Base-by-base conservation (phyloP, 208 protist species). In the Blastocrithidia nonstop region DNA sequence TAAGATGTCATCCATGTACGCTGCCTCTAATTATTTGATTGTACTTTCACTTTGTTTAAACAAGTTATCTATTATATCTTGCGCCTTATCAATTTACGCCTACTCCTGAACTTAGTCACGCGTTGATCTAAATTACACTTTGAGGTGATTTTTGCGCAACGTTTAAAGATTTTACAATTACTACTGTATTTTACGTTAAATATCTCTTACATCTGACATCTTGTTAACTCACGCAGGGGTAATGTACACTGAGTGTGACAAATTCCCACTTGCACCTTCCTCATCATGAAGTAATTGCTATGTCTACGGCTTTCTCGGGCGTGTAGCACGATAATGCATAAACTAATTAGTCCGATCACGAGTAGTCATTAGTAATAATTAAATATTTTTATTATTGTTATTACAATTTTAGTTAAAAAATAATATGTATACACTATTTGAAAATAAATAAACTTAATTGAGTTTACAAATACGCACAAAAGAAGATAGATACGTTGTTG, bases 271-370 rank as follows among this genome's bases (percentile, higher is more conserved):
- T n/a, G n/a, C n/a, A 41, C 73, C 57, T 44, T 82, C 84, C 51
- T 71, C 73, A 11, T 65, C 59, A 3, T 51, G 59, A 6, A 88
- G 66, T 3, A 91, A 66, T 36, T 74, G 56, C 49, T 89, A 69
- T 21, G 61, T 65, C 50, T 93, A 79, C 2, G 65, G 69, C 19
- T 71, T 50, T 23, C 48, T 38, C 1, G 71, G 73, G 1, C 80
- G 70, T 0, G 71, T 72, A 9, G 71, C 63, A 19, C 85, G 73
- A 37, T 81, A 87, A 61, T 90, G 71, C 26, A 93, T 36, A 44
- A 93, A 93, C 66, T 93, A 79, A 1, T 47, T 51, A 0, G 79
- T 88, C 24, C 85, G 76, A 50, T 93, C 80, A 36, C 85, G 76
- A 3, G 71, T 86, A n/a, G 85, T 72, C 85, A 93, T 93, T 27